Percentiles rank a stretch among this genome's conserved stretches.
Evolutionary conservation across 2,329 filamentous ascomycete species (phyloP).

Genomic region (Penicillium nordicum): DNA sequence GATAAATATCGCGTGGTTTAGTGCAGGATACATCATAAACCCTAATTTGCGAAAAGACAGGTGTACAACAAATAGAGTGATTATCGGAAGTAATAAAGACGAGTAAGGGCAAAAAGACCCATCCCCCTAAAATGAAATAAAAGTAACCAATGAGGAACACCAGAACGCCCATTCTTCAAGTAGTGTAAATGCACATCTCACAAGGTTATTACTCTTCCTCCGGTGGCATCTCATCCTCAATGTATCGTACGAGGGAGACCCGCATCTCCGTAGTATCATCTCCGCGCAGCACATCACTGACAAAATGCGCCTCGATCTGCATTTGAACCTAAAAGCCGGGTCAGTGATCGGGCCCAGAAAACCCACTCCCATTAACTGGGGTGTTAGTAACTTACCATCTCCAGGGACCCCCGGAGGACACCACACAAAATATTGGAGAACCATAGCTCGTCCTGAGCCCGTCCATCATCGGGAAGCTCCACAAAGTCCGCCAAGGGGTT

Average conservation of each 20-base stretch:
- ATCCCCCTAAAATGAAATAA: neutral
- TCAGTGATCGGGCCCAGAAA: conserved; percentile 20
- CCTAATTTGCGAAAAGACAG: conserved; percentile 13
- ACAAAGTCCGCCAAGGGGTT: conserved; percentile 97
- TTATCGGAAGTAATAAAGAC: neutral
- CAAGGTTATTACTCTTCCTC: conserved; percentile 74
- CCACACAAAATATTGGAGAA: conserved; percentile 97
- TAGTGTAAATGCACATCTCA: conserved; percentile 4
- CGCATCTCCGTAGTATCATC: conserved; percentile 98
- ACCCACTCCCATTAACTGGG: conserved; percentile 1
- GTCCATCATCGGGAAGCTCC: conserved; percentile 90
- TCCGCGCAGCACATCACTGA: conserved; percentile 86
- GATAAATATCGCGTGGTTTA: conserved; percentile 22
- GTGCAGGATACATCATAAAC: conserved; percentile 24
- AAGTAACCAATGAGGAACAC: neutral
- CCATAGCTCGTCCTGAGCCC: conserved; percentile 95
- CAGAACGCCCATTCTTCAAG: conserved; percentile 5
- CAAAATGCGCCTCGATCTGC: conserved; percentile 96
- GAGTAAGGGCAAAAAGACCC: neutral
- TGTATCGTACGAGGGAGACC: conserved; percentile 85
- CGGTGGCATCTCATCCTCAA: conserved; percentile 94
- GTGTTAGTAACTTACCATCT: conserved; percentile 67
- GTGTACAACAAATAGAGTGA: neutral
- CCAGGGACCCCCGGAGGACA: conserved; percentile 81
- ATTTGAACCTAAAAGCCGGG: conserved; percentile 67